These are phyloP conservation scores for Alloteropsis semialata DNA, from an alignment of 176 grass and related monocot species.

Conservation along the genomic window DNA sequence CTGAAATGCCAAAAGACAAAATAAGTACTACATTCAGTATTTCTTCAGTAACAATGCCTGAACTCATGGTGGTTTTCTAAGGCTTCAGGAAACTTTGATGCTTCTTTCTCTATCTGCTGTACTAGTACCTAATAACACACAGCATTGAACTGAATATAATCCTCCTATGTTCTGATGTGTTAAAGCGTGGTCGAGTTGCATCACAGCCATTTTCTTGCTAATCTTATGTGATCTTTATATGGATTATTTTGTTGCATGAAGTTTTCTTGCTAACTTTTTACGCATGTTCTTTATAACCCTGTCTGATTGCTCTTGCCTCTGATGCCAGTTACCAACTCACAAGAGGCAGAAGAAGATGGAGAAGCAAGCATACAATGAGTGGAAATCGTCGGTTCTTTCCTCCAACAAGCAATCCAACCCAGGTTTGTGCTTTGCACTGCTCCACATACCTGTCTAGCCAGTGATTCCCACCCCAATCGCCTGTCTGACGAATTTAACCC, in stretches of 20 bases:
- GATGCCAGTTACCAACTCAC: conserved; percentile 69
- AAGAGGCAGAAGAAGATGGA: conserved; percentile 90
- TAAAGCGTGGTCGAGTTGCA: neutral
- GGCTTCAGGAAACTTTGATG: neutral
- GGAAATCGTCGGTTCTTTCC: conserved; percentile 79
- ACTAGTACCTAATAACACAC: neutral
- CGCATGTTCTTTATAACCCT: neutral
- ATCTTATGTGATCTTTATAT: neutral
- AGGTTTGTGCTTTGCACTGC: conserved; percentile 40
- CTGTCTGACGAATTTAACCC: neutral
- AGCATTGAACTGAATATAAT: neutral
- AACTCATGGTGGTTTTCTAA: neutral
- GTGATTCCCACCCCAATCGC: neutral
- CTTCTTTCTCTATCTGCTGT: neutral
- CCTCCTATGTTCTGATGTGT: neutral
- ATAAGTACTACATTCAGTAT: neutral
- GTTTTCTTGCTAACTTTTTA: neutral
- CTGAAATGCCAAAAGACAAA: neutral
- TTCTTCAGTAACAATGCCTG: neutral
- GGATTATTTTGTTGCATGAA: neutral
- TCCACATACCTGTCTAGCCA: neutral
- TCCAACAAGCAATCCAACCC: conserved; percentile 63
- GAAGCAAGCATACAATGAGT: conserved; percentile 68
- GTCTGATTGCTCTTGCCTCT: conserved; percentile 14
- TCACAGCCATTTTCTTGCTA: neutral